These are phyloP conservation scores for Cubamyces sp. DNA, from an alignment of 768 basidiomycete species.

Conservation along the genomic window DNA sequence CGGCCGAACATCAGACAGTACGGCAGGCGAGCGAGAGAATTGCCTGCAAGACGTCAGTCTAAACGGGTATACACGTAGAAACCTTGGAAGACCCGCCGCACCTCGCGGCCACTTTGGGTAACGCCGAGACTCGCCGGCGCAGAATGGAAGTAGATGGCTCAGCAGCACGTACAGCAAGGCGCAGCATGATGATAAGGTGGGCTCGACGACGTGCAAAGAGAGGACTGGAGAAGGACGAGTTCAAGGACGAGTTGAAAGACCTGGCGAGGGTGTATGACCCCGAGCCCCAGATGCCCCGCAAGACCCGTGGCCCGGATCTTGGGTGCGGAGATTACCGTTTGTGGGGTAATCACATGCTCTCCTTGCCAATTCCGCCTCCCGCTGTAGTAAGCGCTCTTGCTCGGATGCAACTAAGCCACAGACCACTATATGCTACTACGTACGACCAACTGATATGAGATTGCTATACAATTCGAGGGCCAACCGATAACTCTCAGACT, in stretches of 20 bases:
- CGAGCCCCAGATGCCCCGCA: background rate
- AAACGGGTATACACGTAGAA: background rate
- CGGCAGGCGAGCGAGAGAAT: slow-evolving; percentile 17
- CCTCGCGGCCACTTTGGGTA: slow-evolving; percentile 13
- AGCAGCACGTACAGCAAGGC: slow-evolving; percentile 12
- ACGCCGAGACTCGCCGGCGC: slow-evolving; percentile 5
- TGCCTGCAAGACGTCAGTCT: background rate
- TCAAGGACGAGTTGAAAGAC: background rate
- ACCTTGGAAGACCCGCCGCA: background rate
- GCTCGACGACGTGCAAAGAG: background rate
- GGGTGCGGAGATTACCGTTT: background rate
- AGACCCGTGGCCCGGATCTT: background rate
- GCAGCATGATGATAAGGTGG: slow-evolving; percentile 10
- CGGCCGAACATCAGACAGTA: slow-evolving; percentile 21
- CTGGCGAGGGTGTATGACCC: background rate
- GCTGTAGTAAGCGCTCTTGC: background rate
- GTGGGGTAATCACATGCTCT: slow-evolving; percentile 25
- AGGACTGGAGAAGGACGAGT: background rate
- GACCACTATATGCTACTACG: too few species aligned
- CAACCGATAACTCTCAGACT: too few species aligned
- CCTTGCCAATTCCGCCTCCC: background rate
- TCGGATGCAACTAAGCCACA: too few species aligned
- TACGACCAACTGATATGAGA: too few species aligned
- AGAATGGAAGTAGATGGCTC: slow-evolving; percentile 4
- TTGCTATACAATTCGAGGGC: too few species aligned